Evolutionary conservation across 2,329 filamentous ascomycete genomes (phyloP), one percentile per base, ranked within the genome.

Genomic region (Botrytis hyacinthi): DNA sequence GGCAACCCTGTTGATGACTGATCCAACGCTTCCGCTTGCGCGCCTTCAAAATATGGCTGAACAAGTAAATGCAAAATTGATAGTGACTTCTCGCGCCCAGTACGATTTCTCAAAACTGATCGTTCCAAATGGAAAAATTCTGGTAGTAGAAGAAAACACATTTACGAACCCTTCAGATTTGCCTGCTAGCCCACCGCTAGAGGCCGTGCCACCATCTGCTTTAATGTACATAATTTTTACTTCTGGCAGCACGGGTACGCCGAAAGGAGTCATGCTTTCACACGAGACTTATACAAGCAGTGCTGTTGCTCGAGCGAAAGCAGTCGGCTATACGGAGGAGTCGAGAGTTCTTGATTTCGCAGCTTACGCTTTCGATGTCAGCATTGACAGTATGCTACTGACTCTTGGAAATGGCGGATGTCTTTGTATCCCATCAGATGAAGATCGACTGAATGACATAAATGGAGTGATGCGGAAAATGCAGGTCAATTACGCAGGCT

Each of bases 331-430:
- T 57, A 72, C 35, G 9, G 61, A 72, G 32, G 18, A 44, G n/a
- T 76, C 74, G 7, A 68, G 77, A 4, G 75, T 78, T 10, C 75
- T 78, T n/a, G 73, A 80, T 71, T 81, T 79, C 73, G 76, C 77
- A 35, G 76, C 80, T 1, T 83, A 84, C 70, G 82, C 82, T 18
- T 84, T 84, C 63, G 84, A 84, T 77, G 82, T 81, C 61, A 81
- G 81, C 35, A 77, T 70, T 80, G 4, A 72, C 69, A 16, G 73
- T 77, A 4, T 78, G 68, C 37, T 70, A 46, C 44, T 85, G 18
- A 79, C 80, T 32, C 74, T 79, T 37, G 83, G 84, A 48, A 83
- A 81, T 40, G 83, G 84, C 32, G 83, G 81, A 10, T 82, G 80
- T 66, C 78, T 84, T 4, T 84, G 83, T 62, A 79, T 84, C 14